Evolutionary conservation across 495 filamentous ascomycete species (phyloP), one percentile per base, ranked within the genome.

Genomic region (Penicillium riverlandense): DNA sequence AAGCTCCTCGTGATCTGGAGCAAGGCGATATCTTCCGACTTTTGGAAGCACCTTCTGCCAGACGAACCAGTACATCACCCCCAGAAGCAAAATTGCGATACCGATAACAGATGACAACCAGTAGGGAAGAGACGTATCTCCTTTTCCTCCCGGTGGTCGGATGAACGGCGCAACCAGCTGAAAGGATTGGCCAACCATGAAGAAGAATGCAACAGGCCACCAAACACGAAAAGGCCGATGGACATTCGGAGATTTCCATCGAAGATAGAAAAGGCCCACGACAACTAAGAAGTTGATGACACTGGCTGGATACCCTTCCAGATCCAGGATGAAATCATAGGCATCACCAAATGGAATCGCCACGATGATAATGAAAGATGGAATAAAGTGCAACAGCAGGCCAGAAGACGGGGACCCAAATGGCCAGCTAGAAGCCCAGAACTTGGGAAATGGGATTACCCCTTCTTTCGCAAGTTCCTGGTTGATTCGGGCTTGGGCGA

Each of bases 301-400:
- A 41, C 81, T 76, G 2, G 65, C 70, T 0, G 82, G 78, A 53
- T 86, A 88, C 0, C 79, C 81, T 47, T 83, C 79, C 0, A 85
- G 75, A 33, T 85, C 78, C 7, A 84, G 63, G 40, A 85, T 83
- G 52, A 87, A 86, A 29, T 76, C 76, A 49, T 85, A 87, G 3
- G 79, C 78, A 44, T 82, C 71, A 11, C 71, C 66, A 16, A 74
- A 75, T 1, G 81, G 77, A 9, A 81, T 78, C 7, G 83, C 67
- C 11, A 71, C 50, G 39, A 85, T 83, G 30, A 85, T 77, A 1
- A 82, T 62, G 1, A 80, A 59, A 0, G 80, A 82, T 0, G 81
- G 80, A 35, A 85, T 72, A 47, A 75, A 85, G 41, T 85, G 79
- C 0, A 81, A 62, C 9, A 83, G 62, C 1, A 87, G 66, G 0